Percentiles rank a stretch among this genome's conserved stretches.
These are phyloP conservation scores for Filosporella fistucella DNA, from an alignment of 495 filamentous ascomycete species.

Conservation along the genomic window DNA sequence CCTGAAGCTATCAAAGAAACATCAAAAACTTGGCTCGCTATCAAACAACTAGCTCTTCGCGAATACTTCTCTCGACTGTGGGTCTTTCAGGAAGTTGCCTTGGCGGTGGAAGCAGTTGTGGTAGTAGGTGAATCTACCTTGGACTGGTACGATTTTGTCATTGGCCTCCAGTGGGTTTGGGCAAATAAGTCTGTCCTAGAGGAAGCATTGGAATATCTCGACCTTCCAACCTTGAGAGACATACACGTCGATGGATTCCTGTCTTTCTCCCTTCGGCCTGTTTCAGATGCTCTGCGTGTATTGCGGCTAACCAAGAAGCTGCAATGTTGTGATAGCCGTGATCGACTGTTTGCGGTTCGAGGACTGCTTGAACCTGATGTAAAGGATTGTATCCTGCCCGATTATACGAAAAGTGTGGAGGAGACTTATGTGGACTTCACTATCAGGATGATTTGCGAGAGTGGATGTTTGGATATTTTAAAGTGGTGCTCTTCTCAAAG, in stretches of 20 bases:
- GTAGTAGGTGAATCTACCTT: not conserved
- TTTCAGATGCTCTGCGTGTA: not conserved
- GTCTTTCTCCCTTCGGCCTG: not conserved
- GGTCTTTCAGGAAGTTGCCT: conserved; percentile 1
- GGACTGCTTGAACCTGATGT: not conserved
- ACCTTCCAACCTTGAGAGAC: not conserved
- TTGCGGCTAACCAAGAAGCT: not conserved
- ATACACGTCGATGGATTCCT: not conserved
- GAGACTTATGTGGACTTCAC: not conserved
- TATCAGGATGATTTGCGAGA: no score
- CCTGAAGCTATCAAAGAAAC: not conserved
- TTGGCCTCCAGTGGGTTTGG: not conserved
- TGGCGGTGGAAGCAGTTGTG: not conserved
- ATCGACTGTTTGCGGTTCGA: conserved; percentile 4
- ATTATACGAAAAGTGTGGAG: not conserved
- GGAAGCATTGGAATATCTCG: not conserved
- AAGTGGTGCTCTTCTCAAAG: no score
- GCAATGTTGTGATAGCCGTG: not conserved
- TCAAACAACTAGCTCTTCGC: not conserved
- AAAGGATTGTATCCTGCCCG: not conserved
- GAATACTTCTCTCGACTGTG: conserved; percentile 5
- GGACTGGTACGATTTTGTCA: not conserved
- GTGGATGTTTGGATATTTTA: no score
- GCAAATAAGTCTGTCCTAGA: not conserved
- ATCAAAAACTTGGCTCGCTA: not conserved